Evolutionary conservation across 192 early-diverging fungal species (phyloP).

Genomic region (Coemansia sp.): DNA sequence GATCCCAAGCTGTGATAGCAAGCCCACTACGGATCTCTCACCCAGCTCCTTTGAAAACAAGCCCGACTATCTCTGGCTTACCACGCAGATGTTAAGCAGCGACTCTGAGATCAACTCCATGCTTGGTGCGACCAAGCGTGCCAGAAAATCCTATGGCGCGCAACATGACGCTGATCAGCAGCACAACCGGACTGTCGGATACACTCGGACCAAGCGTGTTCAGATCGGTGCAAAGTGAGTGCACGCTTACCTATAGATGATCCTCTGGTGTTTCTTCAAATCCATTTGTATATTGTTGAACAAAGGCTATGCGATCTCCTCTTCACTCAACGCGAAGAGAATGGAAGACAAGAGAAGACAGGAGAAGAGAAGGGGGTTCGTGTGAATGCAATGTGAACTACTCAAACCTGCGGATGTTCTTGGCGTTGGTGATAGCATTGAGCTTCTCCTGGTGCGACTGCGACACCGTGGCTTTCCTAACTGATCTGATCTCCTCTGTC

Average conservation of each 20-base stretch:
- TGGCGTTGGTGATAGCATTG: constrained; percentile 58
- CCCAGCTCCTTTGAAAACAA: constrained; percentile 4
- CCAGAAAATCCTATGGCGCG: background rate
- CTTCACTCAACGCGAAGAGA: background rate
- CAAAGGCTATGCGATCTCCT: too few species aligned
- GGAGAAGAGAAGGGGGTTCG: too few species aligned
- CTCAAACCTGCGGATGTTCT: constrained; percentile 41
- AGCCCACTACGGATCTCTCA: background rate
- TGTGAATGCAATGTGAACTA: background rate
- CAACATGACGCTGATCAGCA: background rate
- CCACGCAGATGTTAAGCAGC: constrained; percentile 26
- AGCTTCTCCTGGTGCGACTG: constrained; percentile 64
- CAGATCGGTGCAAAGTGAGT: background rate
- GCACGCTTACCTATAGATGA: too few species aligned
- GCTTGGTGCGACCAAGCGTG: background rate
- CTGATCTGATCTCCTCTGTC: constrained; percentile 74
- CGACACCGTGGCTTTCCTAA: constrained; percentile 68
- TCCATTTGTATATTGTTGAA: too few species aligned
- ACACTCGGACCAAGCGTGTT: constrained; percentile 1
- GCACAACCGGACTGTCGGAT: background rate
- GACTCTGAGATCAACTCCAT: constrained; percentile 14
- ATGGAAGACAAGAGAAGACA: background rate
- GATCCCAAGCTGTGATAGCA: background rate
- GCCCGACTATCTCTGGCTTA: constrained; percentile 32
- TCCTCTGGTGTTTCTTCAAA: too few species aligned